Evolutionary conservation across 805 yeast species (phyloP), one percentile per base, ranked within the genome.

Genomic region (Debaryomyces prosopidis): DNA sequence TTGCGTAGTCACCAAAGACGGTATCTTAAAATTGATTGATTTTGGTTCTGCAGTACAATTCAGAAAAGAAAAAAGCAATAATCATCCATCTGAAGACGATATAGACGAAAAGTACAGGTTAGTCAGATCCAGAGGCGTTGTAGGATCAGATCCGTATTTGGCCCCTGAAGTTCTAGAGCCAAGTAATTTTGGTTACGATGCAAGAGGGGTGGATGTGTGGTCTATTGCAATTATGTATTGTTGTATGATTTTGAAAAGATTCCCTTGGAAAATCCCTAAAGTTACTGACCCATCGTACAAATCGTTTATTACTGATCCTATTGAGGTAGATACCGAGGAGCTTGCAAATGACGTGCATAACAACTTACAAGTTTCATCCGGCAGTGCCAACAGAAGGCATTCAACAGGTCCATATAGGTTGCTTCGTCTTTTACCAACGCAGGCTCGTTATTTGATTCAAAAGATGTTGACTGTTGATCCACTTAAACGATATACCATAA

Each of bases 221-320:
- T 88, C 96, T 1, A 72, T 89, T 43, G 98, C 96, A 0, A 88
- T 92, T 23, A 89, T 94, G 43, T 92, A 79, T 61, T 89, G 96
- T 63, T 91, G 98, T 68, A 87, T 90, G 91, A 75, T 85, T 2
- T 69, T 91, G 53, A 80, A 86, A 53, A 69, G 96, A 48, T 92
- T 92, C 67, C 98, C 99, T 1, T 92, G 99, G 99, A 89, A 89
- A 62, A 79, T 91, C 2, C 97, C 97, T n/a, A 83, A 85, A 52
- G 66, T 71, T 19, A 70, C 81, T 5, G 97, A 91, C 62, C 82
- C 82, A 43, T 83, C 94, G 4, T 92, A 77, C 70, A 77, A 81
- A 46, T 75, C 88, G 49, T 92, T 85, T 59, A 67, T 76, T 19
- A 54, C 62, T 40, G 37, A 58, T 58, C 52, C 36, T 18, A 43